Base-by-base conservation (phyloP, 202 grass and related monocot species). In the Zoysia matrella region DNA sequence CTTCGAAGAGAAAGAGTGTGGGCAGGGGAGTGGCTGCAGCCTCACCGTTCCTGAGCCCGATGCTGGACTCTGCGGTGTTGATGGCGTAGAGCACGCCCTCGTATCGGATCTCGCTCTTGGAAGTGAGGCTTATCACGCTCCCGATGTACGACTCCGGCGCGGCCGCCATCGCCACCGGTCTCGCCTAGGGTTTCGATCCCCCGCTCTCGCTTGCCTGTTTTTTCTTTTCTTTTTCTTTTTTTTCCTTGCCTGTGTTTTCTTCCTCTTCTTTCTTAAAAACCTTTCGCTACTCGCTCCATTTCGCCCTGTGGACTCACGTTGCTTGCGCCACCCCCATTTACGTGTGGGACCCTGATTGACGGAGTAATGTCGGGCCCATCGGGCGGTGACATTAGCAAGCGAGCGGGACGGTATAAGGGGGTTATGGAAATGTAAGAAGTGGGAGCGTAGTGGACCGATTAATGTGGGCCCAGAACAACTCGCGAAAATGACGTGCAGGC, bases 71-170 rank as follows among this genome's bases (percentile, higher is more conserved):
- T 18, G 92, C 89, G 80, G 94, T 92, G 85, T 94, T 94, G 90
- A 97, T 97, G 83, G 80, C 90, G 94, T 94, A 97, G 8, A 97
- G 78, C 84, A 97, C 61, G 13, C 91, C 94, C 80, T 94, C 94
- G 80, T 97, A 97, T 68, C 94, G 85, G 86, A 97, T 97, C 89
- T 94, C 91, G 87, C 94, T 97, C 78, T 97, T 97, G 65, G 94
- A 97, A 7, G 88, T 97, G 57, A 97, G 89, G 75, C 91, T 97
- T 52, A 94, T 97, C 60, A 97, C 69, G 75, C 91, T 97, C 60
- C 94, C 94, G 83, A 97, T 92, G 76, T 97, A 97, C 48, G 91
- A 90, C 39, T 97, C 91, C 61, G 89, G 69, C 18, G 89, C 72
- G 13, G 69, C 75, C 14, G 75, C 80, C 81, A 83, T 79, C 69